Evolutionary conservation across 805 yeast species (phyloP), one percentile per base, ranked within the genome.

Genomic region (Sugiyamaella chiloensis): DNA sequence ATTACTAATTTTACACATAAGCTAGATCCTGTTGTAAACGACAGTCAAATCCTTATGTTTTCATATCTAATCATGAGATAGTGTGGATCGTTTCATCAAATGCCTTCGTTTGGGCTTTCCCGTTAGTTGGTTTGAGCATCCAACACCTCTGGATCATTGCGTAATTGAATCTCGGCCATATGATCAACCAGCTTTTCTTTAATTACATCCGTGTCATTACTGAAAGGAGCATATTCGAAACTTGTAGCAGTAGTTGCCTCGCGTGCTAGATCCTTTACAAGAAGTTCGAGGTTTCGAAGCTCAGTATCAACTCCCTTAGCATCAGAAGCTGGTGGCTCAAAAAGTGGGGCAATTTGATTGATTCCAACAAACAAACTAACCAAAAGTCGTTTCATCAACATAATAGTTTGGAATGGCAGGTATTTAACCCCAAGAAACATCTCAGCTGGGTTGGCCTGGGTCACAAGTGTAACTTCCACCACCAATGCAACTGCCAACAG

Each of bases 331-430:
- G 47, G 44, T 23, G 31, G 44, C 11, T 42, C 35, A 19, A 52
- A 42, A 27, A 48, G 34, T 17, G 59, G 58, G 20, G 54, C 55
- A 5, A 61, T 46, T 41, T 57, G 64, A 17, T 55, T 47, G 37
- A 53, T 24, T 7, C 60, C 63, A 12, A 60, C 48, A 14, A 53
- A 29, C n/a, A 51, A 24, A 17, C 53, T 36, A 31, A 51, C 29
- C 39, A 52, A 23, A 6, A 59, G 24, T 16, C 52, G 48, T 5
- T 61, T 55, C 46, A 55, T 24, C 11, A 60, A 48, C 26, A 34
- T 20, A 9, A 55, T 42, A 8, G 48, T 50, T 47, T 56, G 59
- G 43, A 48, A 55, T 35, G 54, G 57, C 16, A 56, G 42, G n/a
- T 50, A 31, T 4, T 34, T 42, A 16, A 47, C 19, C 19, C 43